phyloP scores from a whole-genome alignment of 73 alveolate species.

The Diophrys sp. region DNA sequence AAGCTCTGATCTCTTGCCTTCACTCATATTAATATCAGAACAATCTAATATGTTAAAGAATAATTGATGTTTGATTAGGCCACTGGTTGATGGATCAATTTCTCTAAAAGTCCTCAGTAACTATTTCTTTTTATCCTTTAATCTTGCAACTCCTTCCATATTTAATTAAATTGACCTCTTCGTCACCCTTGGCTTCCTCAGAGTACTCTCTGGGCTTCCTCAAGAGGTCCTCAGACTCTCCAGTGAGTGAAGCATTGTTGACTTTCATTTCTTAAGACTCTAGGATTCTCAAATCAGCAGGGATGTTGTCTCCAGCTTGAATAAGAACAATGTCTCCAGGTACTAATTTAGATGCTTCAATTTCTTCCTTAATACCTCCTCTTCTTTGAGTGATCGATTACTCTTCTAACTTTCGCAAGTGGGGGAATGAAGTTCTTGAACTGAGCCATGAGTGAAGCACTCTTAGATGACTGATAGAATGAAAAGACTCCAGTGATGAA shows the following conservation, averaged over 20 bases:
- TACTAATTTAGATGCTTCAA: conserved; percentile 87
- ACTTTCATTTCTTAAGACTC: conserved; percentile 86
- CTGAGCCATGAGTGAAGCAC: conserved; percentile 84
- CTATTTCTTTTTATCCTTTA: too few relatives aligned
- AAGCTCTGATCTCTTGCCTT: too few relatives aligned
- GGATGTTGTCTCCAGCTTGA: conserved; percentile 96
- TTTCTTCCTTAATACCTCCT: conserved; percentile 71
- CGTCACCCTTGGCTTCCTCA: too few relatives aligned
- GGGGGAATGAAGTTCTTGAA: conserved; percentile 83
- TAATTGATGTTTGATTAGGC: too few relatives aligned
- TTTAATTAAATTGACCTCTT: too few relatives aligned
- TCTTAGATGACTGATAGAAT: conserved; percentile 63
- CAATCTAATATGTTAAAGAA: too few relatives aligned
- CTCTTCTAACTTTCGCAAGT: conserved; percentile 71
- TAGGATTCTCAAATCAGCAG: conserved; percentile 94
- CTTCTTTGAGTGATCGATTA: too few relatives aligned
- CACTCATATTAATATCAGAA: too few relatives aligned
- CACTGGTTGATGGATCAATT: too few relatives aligned
- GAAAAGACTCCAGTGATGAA: conserved; percentile 75
- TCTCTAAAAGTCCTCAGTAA: too few relatives aligned
- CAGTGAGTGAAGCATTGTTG: conserved; percentile 94
- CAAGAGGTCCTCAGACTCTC: conserved; percentile 88
- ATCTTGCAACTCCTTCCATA: too few relatives aligned
- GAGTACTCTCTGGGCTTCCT: too few relatives aligned
- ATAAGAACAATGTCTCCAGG: conserved; percentile 95